These are phyloP conservation scores for Saturnispora silvae DNA, from an alignment of 805 yeast species.

Conservation along the genomic window DNA sequence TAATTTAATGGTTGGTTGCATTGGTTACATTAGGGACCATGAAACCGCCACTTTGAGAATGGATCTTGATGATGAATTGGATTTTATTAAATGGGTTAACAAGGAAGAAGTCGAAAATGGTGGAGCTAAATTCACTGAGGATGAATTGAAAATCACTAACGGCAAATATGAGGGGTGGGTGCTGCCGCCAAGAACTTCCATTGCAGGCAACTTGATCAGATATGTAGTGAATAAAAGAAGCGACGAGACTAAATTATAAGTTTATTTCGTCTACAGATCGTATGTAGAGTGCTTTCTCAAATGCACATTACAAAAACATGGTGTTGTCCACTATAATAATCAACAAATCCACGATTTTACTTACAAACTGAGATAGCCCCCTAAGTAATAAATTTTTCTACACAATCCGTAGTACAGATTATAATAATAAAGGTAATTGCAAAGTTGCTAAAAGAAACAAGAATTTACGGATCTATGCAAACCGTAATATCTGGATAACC, in stretches of 20 bases:
- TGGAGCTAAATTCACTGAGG: not conserved
- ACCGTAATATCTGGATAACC: too few relatives aligned
- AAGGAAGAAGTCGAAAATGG: slow-evolving; percentile 33
- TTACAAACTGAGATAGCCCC: too few relatives aligned
- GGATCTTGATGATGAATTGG: slow-evolving; percentile 77
- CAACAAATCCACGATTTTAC: too few relatives aligned
- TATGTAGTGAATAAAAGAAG: not conserved
- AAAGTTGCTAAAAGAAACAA: too few relatives aligned
- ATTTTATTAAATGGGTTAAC: slow-evolving; percentile 81
- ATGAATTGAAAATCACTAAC: not conserved
- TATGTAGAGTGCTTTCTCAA: too few relatives aligned
- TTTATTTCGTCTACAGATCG: too few relatives aligned
- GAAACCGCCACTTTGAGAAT: slow-evolving; percentile 36
- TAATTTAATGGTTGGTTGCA: slow-evolving; percentile 86
- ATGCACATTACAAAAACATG: too few relatives aligned
- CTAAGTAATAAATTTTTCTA: too few relatives aligned
- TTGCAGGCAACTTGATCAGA: slow-evolving; percentile 6
- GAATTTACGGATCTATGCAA: too few relatives aligned
- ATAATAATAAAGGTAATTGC: too few relatives aligned
- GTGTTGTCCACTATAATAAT: too few relatives aligned
- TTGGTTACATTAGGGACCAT: slow-evolving; percentile 62
- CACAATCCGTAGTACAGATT: too few relatives aligned
- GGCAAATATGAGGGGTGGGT: not conserved
- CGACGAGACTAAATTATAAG: not conserved
- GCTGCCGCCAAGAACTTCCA: slow-evolving; percentile 6